These are phyloP conservation scores for Mycena alexandri DNA, from an alignment of 768 basidiomycete genomes.

Conservation along the genomic window DNA sequence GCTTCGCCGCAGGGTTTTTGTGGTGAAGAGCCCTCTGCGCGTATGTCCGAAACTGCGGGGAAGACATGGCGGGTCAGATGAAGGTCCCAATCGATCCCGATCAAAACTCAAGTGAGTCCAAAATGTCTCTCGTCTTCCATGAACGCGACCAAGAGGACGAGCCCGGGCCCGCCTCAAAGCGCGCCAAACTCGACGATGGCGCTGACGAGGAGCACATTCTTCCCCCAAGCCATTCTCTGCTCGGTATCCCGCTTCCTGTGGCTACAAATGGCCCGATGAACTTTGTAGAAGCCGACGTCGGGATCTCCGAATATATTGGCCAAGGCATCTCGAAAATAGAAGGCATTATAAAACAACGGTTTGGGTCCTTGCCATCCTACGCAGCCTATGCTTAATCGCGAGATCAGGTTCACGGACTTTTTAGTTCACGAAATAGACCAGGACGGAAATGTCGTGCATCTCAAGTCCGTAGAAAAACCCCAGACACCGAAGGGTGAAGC, in stretches of 20 bases:
- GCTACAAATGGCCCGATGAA: constrained; percentile 64
- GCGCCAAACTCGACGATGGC: constrained; percentile 53
- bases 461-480: constrained; percentile 85
- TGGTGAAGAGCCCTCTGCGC: constrained; percentile 68
- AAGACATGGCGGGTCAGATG: constrained; percentile 45
- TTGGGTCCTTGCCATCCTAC: constrained; percentile 37
- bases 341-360: constrained; percentile 99
- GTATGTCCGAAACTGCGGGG: constrained; percentile 65
- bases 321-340: constrained; percentile 78
- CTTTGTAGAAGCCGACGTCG: constrained; percentile 85
- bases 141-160: constrained; percentile 66
- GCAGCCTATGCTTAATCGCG: constrained; percentile 3
- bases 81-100: neutral
- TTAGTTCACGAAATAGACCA: constrained; percentile 92
- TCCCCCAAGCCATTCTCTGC: constrained; percentile 81
- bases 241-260: constrained; percentile 68
- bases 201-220: constrained; percentile 56
- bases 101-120: too few relatives aligned
- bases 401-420: constrained; percentile 93
- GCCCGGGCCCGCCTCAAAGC: constrained; percentile 59
- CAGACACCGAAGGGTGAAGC: constrained; percentile 62
- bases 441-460: constrained; percentile 81
- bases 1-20: constrained; percentile 81
- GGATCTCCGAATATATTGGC: constrained; percentile 89
- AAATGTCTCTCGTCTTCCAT: constrained; percentile 51